Evolutionary conservation across 768 basidiomycete species (phyloP).

Genomic region (Imleria badia): DNA sequence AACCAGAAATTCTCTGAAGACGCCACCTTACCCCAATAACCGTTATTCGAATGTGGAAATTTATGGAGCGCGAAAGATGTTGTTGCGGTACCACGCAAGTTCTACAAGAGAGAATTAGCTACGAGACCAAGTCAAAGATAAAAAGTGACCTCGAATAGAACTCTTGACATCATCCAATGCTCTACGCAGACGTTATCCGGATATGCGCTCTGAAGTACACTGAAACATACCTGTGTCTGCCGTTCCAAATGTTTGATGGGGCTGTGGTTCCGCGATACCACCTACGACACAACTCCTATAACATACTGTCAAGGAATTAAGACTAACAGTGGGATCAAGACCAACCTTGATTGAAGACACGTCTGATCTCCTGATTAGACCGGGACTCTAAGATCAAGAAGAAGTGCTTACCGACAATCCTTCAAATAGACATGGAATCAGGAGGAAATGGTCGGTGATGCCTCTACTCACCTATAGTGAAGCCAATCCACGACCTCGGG

Average conservation of each 20-base stretch:
- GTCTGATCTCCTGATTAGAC: constrained; percentile 42
- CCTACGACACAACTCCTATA: constrained; percentile 68
- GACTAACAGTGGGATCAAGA: not conserved
- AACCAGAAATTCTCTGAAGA: no score
- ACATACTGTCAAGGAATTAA: not conserved
- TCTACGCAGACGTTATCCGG: constrained; percentile 36
- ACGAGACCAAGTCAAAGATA: not conserved
- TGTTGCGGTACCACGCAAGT: constrained; percentile 74
- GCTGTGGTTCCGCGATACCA: constrained; percentile 54
- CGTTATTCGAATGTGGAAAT: not conserved
- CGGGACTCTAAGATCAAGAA: not conserved
- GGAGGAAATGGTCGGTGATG: not conserved
- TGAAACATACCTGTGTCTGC: constrained; percentile 54
- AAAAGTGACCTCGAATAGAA: constrained; percentile 63
- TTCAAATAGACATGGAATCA: constrained; percentile 23
- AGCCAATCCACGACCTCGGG: constrained; percentile 76
- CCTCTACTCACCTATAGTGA: constrained; percentile 63
- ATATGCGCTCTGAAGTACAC: not conserved
- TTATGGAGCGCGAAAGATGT: constrained; percentile 55
- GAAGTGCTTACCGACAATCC: constrained; percentile 64
- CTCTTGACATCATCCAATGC: constrained; percentile 80
- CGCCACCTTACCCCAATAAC: not conserved
- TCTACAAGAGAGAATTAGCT: constrained; percentile 43
- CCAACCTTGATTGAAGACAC: constrained; percentile 80
- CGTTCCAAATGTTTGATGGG: constrained; percentile 33